phyloP scores from a whole-genome alignment of 768 basidiomycete genomes.

The Termitomyces sp. region DNA sequence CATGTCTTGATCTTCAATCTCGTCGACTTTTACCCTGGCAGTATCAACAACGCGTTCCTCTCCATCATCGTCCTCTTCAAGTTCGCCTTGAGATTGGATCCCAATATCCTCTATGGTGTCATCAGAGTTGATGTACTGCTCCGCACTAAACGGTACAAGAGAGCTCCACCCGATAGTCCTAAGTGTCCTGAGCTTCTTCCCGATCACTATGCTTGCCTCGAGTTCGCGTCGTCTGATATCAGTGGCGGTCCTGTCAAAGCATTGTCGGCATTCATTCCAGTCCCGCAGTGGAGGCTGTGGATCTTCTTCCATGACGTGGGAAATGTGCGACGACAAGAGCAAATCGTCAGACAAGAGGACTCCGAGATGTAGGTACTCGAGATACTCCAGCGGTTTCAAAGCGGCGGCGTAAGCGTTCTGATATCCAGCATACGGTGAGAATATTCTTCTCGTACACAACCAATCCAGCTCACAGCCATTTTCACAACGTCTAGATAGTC shows the following conservation, averaged over 20 bases:
- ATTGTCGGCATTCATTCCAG: slow-evolving; percentile 31
- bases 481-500: slow-evolving; percentile 34
- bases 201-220: slow-evolving; percentile 40
- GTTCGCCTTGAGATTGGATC: slow-evolving; percentile 4
- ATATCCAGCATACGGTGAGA: neutral
- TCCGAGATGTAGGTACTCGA: slow-evolving; percentile 53
- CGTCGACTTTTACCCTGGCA: neutral
- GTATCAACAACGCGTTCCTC: neutral
- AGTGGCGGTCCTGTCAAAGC: slow-evolving; percentile 21
- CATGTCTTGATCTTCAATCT: slow-evolving; percentile 9
- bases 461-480: slow-evolving; percentile 45
- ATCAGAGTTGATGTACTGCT: slow-evolving; percentile 9
- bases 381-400: slow-evolving; percentile 39
- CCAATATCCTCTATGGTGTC: slow-evolving; percentile 14
- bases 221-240: slow-evolving; percentile 41
- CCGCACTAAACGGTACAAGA: slow-evolving; percentile 27
- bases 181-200: slow-evolving; percentile 37
- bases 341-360: slow-evolving; percentile 55
- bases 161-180: slow-evolving; percentile 49
- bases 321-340: slow-evolving; percentile 42
- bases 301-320: slow-evolving; percentile 31
- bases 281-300: slow-evolving; percentile 19
- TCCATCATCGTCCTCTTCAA: neutral
- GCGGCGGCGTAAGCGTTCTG: slow-evolving; percentile 39
- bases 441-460: neutral